Conservation (phyloP, 2,329 filamentous ascomycete species). For the Scedosporium apiospermum region DNA sequence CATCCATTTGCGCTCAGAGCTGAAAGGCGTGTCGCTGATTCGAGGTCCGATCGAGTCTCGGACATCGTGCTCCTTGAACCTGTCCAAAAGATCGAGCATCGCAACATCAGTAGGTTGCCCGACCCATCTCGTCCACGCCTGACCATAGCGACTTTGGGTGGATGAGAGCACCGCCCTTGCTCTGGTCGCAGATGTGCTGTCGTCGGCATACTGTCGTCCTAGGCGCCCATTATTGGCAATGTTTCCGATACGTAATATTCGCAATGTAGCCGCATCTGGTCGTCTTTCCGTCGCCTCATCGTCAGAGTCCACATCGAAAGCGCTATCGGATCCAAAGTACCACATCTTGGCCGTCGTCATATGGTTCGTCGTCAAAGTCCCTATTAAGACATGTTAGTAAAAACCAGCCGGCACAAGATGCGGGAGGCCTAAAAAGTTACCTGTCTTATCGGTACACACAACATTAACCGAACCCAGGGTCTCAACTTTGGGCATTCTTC, state of each 20-base stretch:
- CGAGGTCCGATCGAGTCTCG: slow-evolving; percentile 77
- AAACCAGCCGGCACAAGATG: neutral
- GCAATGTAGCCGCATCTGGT: slow-evolving; percentile 64
- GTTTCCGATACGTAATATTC: slow-evolving; percentile 84
- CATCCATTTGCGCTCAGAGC: slow-evolving; percentile 99
- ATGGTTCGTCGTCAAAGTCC: slow-evolving; percentile 92
- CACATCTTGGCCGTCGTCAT: slow-evolving; percentile 97
- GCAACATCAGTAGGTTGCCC: slow-evolving; percentile 96
- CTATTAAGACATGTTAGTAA: slow-evolving; percentile 27
- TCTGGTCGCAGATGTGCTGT: slow-evolving; percentile 44
- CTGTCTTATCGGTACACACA: slow-evolving; percentile 98
- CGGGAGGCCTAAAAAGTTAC: slow-evolving; percentile 26
- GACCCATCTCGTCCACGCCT: slow-evolving; percentile 78
- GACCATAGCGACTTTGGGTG: slow-evolving; percentile 50
- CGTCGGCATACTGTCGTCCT: slow-evolving; percentile 60
- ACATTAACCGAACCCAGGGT: slow-evolving; percentile 98
- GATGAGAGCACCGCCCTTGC: slow-evolving; percentile 72
- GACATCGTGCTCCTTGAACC: slow-evolving; percentile 84
- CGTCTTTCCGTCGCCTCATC: slow-evolving; percentile 44
- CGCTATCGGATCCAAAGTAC: slow-evolving; percentile 65
- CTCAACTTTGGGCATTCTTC: slow-evolving; percentile 91
- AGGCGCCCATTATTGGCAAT: slow-evolving; percentile 91
- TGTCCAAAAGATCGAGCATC: slow-evolving; percentile 87
- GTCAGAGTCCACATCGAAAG: slow-evolving; percentile 44
- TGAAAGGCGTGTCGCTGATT: slow-evolving; percentile 83